A percentile compares a stretch with the other conserved stretches of the same genome.
phyloP scores from a whole-genome alignment of 257 asterid species.

The Petunia secreta region DNA sequence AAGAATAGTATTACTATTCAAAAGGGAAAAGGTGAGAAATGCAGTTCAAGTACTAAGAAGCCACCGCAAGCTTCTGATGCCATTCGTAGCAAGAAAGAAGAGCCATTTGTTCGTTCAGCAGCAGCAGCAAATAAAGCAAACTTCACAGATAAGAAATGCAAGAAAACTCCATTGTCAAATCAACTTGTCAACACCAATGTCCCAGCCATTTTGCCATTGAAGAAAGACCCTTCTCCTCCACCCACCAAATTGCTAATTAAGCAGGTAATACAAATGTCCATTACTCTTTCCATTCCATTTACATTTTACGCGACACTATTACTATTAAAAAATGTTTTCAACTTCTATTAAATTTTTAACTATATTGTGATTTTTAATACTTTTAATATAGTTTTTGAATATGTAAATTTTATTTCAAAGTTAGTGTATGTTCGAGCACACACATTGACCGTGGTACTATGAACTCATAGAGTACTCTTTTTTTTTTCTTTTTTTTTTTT shows the following conservation, averaged over 20 bases:
- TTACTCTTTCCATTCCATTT: neutral
- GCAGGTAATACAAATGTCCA: conserved; percentile 49
- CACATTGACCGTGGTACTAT: conserved; percentile 1
- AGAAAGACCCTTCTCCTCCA: conserved; percentile 62
- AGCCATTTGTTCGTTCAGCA: conserved; percentile 50
- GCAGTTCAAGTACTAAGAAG: conserved; percentile 35
- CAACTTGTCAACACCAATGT: conserved; percentile 45
- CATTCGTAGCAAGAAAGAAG: conserved; percentile 56
- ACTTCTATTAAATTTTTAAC: no score
- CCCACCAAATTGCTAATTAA: conserved; percentile 60
- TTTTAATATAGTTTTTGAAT: neutral
- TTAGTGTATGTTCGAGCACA: neutral
- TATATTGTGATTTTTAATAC: neutral
- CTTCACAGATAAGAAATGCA: conserved; percentile 44
- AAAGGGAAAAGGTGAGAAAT: conserved; percentile 34
- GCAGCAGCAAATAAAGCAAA: conserved; percentile 38
- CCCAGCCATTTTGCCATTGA: conserved; percentile 63
- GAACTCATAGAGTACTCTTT: neutral
- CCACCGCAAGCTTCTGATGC: conserved; percentile 38
- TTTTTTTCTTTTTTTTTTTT: neutral
- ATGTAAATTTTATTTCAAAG: conserved; percentile 14
- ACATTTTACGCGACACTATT: neutral
- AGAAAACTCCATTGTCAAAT: conserved; percentile 58
- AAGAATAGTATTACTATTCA: conserved; percentile 20
- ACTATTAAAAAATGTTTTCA: neutral